Evolutionary conservation across 2,329 filamentous ascomycete species (phyloP).

Genomic region (Corynespora cassiicola): DNA sequence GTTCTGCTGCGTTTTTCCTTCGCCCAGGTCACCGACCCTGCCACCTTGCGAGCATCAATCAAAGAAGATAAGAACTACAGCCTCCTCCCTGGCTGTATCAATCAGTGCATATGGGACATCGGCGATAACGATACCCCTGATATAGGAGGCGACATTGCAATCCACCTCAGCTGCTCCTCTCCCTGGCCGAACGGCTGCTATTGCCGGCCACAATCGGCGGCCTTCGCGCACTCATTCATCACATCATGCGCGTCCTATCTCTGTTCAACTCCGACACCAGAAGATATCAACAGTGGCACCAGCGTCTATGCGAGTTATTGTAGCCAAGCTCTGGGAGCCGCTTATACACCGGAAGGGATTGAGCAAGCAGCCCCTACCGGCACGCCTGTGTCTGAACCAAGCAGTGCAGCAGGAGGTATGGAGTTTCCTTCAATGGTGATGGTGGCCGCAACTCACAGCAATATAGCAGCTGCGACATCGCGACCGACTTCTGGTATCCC

Average conservation of each 20-base stretch:
- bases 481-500: no score
- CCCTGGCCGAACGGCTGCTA: constrained; percentile 19
- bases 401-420: background rate
- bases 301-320: constrained; percentile 19
- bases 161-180: constrained; percentile 13
- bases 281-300: constrained; percentile 14
- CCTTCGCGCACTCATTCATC: constrained; percentile 12
- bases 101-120: constrained; percentile 21
- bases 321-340: constrained; percentile 12
- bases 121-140: constrained; percentile 12
- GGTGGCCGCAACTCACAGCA: background rate
- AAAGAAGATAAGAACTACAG: constrained; percentile 8
- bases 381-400: background rate
- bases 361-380: constrained; percentile 4
- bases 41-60: constrained; percentile 14
- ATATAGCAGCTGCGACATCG: no score
- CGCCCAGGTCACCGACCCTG: constrained; percentile 7
- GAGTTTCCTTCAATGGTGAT: no score
- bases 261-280: constrained; percentile 10
- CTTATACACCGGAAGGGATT: constrained; percentile 13
- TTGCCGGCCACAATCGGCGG: constrained; percentile 10
- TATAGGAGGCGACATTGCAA: constrained; percentile 18
- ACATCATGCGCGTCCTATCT: constrained; percentile 17
- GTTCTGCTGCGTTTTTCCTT: no score
- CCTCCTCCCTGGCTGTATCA: constrained; percentile 16